Evolutionary conservation across 2,329 filamentous ascomycete genomes (phyloP).

Genomic region (Pleoardoris graminearum): DNA sequence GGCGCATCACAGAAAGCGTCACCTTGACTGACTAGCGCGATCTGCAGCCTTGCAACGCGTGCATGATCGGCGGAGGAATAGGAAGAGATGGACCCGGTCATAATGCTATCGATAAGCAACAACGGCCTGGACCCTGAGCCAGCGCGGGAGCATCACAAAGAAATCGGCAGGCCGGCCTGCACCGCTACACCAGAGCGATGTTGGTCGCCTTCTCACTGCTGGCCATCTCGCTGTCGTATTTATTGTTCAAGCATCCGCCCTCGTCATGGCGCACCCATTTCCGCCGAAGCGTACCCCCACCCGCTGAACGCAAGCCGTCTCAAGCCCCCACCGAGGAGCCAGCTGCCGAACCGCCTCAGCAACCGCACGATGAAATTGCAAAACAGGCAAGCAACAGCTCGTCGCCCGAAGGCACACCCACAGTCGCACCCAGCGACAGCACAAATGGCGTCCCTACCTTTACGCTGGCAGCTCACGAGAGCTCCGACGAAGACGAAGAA

Average conservation of each 20-base stretch:
- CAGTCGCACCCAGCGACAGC: constrained; percentile 24
- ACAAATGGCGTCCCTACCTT: constrained; percentile 38
- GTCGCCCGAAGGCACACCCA: constrained; percentile 40
- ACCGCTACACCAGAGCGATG: constrained; percentile 35
- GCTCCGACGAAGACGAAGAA: constrained; percentile 37
- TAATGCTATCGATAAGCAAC: background rate
- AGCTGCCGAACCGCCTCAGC: constrained; percentile 19
- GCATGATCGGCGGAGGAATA: too few relatives aligned
- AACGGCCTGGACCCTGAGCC: background rate
- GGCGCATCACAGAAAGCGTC: too few relatives aligned
- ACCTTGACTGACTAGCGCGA: too few relatives aligned
- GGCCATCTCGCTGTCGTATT: constrained; percentile 42
- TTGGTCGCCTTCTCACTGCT: constrained; percentile 44
- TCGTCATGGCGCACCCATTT: constrained; percentile 39
- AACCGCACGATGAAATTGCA: constrained; percentile 2
- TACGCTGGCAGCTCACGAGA: constrained; percentile 41
- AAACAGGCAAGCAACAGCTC: background rate
- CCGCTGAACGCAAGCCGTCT: constrained; percentile 19
- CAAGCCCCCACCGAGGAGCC: constrained; percentile 15
- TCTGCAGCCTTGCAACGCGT: too few relatives aligned
- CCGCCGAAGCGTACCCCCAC: constrained; percentile 11
- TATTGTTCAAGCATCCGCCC: constrained; percentile 42
- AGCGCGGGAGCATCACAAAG: background rate
- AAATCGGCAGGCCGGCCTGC: background rate
- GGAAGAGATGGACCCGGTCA: too few relatives aligned